Evolutionary conservation across 2,329 filamentous ascomycete genomes (phyloP).

Genomic region (Hypomyces rosellus): DNA sequence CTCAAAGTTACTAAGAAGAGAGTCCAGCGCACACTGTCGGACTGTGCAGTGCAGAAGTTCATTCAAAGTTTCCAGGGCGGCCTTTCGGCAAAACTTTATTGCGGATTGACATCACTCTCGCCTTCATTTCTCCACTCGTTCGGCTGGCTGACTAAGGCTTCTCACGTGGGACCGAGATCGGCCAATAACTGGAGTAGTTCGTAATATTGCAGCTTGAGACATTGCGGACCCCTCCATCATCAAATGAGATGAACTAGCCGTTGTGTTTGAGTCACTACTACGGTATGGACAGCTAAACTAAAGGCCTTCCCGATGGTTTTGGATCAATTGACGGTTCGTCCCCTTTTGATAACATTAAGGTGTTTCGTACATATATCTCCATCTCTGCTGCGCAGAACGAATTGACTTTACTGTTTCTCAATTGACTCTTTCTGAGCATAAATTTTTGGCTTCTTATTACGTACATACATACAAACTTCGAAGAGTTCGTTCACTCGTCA

Average conservation of each 20-base stretch:
- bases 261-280: slow-evolving; percentile 1
- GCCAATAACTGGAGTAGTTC: slow-evolving; percentile 4
- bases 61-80: background rate
- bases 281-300: background rate
- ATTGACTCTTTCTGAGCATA: too few species aligned
- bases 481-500: background rate
- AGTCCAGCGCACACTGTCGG: too few species aligned
- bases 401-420: too few species aligned
- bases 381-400: too few species aligned
- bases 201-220: too few species aligned
- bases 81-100: background rate
- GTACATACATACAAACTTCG: background rate
- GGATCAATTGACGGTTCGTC: slow-evolving; percentile 1
- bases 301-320: background rate
- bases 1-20: too few species aligned
- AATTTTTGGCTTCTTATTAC: background rate
- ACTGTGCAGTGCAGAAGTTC: too few species aligned
- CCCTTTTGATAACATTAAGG: too few species aligned
- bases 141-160: background rate
- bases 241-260: background rate
- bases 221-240: background rate
- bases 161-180: slow-evolving; percentile 9
- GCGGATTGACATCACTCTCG: background rate
- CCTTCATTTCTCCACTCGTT: background rate
- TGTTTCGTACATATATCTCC: too few species aligned